phyloP scores from a whole-genome alignment of 345 rosid species.

The Gossypium longicalyx region DNA sequence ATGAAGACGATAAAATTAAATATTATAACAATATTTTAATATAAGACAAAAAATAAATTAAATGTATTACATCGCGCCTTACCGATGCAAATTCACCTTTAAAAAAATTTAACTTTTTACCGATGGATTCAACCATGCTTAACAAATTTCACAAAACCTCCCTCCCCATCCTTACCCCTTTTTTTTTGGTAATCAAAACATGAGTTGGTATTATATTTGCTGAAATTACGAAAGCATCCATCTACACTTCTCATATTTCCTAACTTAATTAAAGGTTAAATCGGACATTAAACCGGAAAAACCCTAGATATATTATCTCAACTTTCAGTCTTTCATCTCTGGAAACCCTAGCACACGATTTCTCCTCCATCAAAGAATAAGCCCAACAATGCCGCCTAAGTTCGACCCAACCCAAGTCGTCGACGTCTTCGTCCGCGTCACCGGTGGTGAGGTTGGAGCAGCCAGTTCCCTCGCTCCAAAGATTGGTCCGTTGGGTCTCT shows the following conservation, averaged over 20 bases:
- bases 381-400: slow-evolving; percentile 53
- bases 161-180: no score
- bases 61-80: rapidly evolving
- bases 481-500: slow-evolving; percentile 47
- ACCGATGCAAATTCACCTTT: rapidly evolving
- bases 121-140: no score
- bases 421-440: slow-evolving; percentile 61
- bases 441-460: slow-evolving; percentile 69
- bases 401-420: slow-evolving; percentile 62
- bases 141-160: no score
- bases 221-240: neutral
- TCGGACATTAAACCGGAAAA: neutral
- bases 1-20: rapidly evolving
- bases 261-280: neutral
- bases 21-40: no score
- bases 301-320: slow-evolving; percentile 22
- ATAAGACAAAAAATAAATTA: no score
- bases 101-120: no score
- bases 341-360: slow-evolving; percentile 10
- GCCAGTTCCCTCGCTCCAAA: slow-evolving; percentile 54
- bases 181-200: no score
- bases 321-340: neutral
- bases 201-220: neutral
- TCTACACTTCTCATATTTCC: neutral
- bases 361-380: neutral